Conservation (phyloP, 2,329 filamentous ascomycete genomes). For the Colletotrichum liaoningense region DNA sequence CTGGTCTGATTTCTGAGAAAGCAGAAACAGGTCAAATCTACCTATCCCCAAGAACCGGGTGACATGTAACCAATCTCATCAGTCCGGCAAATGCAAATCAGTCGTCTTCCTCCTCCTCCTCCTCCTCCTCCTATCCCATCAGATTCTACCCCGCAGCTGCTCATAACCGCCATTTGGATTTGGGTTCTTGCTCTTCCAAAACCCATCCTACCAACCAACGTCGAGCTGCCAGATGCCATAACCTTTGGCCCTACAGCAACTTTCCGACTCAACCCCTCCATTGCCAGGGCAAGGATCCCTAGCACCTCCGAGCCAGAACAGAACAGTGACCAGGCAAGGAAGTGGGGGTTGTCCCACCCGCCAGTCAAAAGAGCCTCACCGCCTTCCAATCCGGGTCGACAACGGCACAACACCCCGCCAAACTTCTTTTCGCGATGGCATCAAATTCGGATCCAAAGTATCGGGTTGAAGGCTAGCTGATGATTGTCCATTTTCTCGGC, state of each 20-base stretch:
- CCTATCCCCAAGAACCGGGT: background rate
- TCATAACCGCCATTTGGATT: background rate
- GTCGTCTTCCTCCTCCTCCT: too few relatives aligned
- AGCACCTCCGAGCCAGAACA: background rate
- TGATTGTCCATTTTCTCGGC: background rate
- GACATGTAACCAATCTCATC: background rate
- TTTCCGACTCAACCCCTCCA: background rate
- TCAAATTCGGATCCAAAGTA: slow-evolving; percentile 8
- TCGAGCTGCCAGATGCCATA: background rate
- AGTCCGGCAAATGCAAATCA: background rate
- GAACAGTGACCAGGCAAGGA: background rate
- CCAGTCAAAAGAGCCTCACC: background rate
- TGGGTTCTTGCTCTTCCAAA: background rate
- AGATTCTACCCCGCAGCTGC: background rate
- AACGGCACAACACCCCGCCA: slow-evolving; percentile 22
- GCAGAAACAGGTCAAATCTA: too few relatives aligned
- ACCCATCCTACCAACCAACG: background rate
- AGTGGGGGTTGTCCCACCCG: background rate
- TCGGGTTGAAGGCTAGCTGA: background rate
- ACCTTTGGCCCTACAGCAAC: background rate
- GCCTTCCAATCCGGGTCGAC: slow-evolving; percentile 3
- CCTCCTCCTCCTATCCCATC: background rate
- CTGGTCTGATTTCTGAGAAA: background rate
- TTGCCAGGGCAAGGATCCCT: background rate
- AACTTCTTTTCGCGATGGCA: slow-evolving; percentile 28